Percentiles rank a stretch among this genome's conserved stretches.
phyloP scores from a whole-genome alignment of 2,329 filamentous ascomycete genomes.

The Hypoxylon sp. region DNA sequence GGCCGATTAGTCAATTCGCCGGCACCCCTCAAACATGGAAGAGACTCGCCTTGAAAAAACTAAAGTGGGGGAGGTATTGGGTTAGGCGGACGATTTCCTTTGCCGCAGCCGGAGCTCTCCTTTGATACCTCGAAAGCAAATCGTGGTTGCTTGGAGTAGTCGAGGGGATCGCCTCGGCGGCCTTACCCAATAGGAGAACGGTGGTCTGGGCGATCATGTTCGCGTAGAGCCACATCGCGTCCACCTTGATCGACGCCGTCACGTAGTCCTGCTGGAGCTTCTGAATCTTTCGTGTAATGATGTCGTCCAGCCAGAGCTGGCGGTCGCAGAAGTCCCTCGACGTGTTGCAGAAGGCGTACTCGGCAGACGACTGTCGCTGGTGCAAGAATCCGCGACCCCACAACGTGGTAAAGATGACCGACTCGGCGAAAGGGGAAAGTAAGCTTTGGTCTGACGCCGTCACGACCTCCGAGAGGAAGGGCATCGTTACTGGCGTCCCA shows the following conservation, averaged over 20 bases:
- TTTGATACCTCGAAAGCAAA: constrained; percentile 11
- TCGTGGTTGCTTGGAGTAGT: constrained; percentile 14
- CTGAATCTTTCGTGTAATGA: constrained; percentile 14
- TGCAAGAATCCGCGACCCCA: constrained; percentile 26
- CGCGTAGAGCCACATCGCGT: constrained; percentile 28
- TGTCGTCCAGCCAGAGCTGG: constrained; percentile 22
- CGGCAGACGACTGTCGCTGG: constrained; percentile 12
- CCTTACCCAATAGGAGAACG: constrained; percentile 17
- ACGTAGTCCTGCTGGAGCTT: constrained; percentile 16
- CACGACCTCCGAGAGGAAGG: constrained; percentile 51
- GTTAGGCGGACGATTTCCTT: constrained; percentile 18
- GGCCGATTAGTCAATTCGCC: not conserved
- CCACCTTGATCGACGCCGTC: constrained; percentile 13
- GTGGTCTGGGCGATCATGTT: constrained; percentile 30
- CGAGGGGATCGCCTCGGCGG: constrained; percentile 11
- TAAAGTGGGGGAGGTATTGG: constrained; percentile 14
- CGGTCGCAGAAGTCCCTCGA: constrained; percentile 21
- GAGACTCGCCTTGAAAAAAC: constrained; percentile 20
- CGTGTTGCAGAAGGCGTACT: constrained; percentile 1
- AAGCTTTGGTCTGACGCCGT: constrained; percentile 33
- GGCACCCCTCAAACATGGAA: not conserved
- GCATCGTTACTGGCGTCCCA: constrained; percentile 44
- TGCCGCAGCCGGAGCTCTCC: constrained; percentile 12
- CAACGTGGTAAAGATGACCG: constrained; percentile 50
- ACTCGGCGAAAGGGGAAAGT: constrained; percentile 48